A percentile compares a stretch with the other conserved stretches of the same genome.
Evolutionary conservation across 306 rosid genomes (phyloP).

Genomic region (Begonia loranthoides): DNA sequence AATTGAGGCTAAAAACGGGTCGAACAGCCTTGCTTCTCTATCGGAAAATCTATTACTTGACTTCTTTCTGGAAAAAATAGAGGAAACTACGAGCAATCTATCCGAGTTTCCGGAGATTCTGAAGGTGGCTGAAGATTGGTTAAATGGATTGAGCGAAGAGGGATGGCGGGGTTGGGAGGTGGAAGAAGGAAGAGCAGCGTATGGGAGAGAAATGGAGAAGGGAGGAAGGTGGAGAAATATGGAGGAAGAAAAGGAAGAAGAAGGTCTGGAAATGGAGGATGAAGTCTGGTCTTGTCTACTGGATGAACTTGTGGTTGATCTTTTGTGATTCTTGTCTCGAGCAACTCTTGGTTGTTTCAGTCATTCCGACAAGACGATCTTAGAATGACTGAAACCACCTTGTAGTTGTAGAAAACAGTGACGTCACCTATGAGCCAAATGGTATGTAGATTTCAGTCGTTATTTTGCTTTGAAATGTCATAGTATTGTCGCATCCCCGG

Average conservation of each 20-base stretch:
- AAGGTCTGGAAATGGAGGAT: constrained; percentile 28
- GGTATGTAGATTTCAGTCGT: too few species aligned
- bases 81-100: constrained; percentile 6
- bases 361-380: neutral
- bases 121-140: constrained; percentile 44
- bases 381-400: too few species aligned
- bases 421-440: too few species aligned
- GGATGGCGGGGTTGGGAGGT: constrained; percentile 47
- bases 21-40: constrained; percentile 4
- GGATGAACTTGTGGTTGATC: constrained; percentile 35
- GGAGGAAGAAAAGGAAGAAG: constrained; percentile 17
- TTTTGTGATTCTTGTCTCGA: constrained; percentile 6
- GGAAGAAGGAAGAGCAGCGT: constrained; percentile 17
- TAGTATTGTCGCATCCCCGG: too few species aligned
- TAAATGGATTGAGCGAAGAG: constrained; percentile 23
- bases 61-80: constrained; percentile 30
- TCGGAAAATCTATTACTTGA: constrained; percentile 41
- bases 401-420: too few species aligned
- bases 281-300: constrained; percentile 34
- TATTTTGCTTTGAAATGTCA: too few species aligned
- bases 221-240: constrained; percentile 27
- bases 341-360: neutral
- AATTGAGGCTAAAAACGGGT: constrained; percentile 6
- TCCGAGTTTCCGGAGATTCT: constrained; percentile 2
- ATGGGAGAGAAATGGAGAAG: constrained; percentile 43